A percentile compares a stretch with the other conserved stretches of the same genome.
Conservation (phyloP, 1,284 basidiomycete genomes). For the Coniferiporia sulphurascens region DNA sequence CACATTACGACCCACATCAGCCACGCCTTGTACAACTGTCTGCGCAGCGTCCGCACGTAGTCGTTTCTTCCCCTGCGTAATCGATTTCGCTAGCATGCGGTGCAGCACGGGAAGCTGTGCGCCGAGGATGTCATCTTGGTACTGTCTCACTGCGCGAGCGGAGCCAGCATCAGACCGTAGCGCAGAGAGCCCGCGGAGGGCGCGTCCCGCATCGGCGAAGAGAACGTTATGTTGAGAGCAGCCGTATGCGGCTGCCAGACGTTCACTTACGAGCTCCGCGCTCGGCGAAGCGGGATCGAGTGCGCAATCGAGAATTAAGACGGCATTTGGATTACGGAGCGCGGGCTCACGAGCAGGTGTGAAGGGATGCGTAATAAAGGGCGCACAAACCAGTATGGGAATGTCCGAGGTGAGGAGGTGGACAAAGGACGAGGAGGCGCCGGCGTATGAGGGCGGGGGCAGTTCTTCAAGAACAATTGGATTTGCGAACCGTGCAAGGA, state of each 20-base stretch:
- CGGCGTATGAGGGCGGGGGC: conserved; percentile 24
- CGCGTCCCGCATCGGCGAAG: conserved; percentile 52
- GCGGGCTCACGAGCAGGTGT: conserved; percentile 30
- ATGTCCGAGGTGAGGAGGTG: conserved; percentile 41
- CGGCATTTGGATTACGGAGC: conserved; percentile 39
- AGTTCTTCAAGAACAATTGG: conserved; percentile 48
- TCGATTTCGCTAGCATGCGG: conserved; percentile 33
- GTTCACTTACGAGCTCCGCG: conserved; percentile 19
- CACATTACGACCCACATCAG: background rate
- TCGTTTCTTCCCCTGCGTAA: conserved; percentile 23
- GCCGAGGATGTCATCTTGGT: conserved; percentile 54
- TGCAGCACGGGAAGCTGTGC: conserved; percentile 52
- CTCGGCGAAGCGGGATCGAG: conserved; percentile 22
- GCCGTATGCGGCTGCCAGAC: conserved; percentile 20
- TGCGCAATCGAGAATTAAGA: conserved; percentile 42
- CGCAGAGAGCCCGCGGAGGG: conserved; percentile 44
- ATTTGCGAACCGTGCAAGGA: conserved; percentile 46
- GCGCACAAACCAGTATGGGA: conserved; percentile 55
- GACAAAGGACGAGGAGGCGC: conserved; percentile 14
- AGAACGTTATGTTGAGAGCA: conserved; percentile 30
- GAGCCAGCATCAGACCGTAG: conserved; percentile 44
- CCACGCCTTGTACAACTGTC: conserved; percentile 3
- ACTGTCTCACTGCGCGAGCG: conserved; percentile 49
- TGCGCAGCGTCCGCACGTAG: conserved; percentile 15
- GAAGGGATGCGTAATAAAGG: conserved; percentile 43